phyloP scores from a whole-genome alignment of 768 basidiomycete genomes.

The Termitomyces sp. region DNA sequence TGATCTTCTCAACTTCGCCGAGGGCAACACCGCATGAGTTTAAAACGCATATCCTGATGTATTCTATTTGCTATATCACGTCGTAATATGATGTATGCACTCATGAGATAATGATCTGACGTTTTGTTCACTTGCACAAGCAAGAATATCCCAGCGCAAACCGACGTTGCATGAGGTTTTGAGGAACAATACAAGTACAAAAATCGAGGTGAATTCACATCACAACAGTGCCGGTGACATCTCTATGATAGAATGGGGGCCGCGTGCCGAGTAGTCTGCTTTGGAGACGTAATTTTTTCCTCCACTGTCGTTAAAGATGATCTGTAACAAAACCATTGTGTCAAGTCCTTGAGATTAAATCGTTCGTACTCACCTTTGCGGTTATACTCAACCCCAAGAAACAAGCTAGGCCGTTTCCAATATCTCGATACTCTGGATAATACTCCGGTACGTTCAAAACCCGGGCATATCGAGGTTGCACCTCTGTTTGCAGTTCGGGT shows the following conservation, averaged over 20 bases:
- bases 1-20: constrained; percentile 85
- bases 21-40: constrained; percentile 58
- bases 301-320: constrained; percentile 65
- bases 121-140: neutral
- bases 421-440: constrained; percentile 86
- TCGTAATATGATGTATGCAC: constrained; percentile 5
- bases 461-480: constrained; percentile 63
- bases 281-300: constrained; percentile 75
- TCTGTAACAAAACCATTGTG: constrained; percentile 30
- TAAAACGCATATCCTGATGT: neutral
- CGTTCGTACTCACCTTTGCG: constrained; percentile 57
- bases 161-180: no score
- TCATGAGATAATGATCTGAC: neutral
- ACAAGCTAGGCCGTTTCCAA: constrained; percentile 73
- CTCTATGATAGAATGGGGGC: constrained; percentile 71
- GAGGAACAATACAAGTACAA: neutral
- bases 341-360: neutral
- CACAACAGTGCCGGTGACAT: constrained; percentile 72
- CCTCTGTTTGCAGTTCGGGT: constrained; percentile 61
- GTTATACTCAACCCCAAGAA: constrained; percentile 80
- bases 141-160: no score
- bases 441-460: constrained; percentile 77
- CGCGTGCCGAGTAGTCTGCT: constrained; percentile 65
- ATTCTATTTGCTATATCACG: neutral
- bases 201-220: constrained; percentile 1